Percentiles rank a stretch among this genome's conserved stretches.
Conservation (phyloP, 2,329 filamentous ascomycete genomes). For the Claviceps arundinis region DNA sequence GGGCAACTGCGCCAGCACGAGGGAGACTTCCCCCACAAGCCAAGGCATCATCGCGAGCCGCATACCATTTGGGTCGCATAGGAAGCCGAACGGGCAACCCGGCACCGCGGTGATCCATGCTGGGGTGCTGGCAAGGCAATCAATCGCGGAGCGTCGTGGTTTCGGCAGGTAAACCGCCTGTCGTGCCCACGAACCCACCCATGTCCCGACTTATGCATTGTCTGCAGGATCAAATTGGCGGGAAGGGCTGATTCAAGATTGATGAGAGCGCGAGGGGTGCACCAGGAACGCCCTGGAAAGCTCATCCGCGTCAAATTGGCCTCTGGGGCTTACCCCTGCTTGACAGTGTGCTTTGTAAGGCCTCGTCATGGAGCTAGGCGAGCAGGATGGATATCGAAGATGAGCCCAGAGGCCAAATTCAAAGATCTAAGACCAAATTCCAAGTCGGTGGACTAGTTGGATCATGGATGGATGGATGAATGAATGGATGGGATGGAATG, state of each 20-base stretch:
- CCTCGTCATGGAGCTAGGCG: not conserved
- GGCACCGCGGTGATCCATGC: constrained; percentile 7
- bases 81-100: constrained; percentile 16
- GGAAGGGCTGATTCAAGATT: constrained; percentile 1
- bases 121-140: constrained; percentile 10
- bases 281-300: too few relatives aligned
- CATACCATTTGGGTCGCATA: constrained; percentile 39
- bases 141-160: not conserved
- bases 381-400: not conserved
- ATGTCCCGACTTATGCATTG: not conserved
- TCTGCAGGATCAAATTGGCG: constrained; percentile 1
- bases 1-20: not conserved
- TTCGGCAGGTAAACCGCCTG: not conserved
- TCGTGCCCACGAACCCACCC: not conserved
- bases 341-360: not conserved
- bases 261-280: not conserved
- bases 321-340: not conserved
- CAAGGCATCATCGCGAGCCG: constrained; percentile 7
- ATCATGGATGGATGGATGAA: not conserved
- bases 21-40: not conserved
- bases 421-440: not conserved
- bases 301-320: not conserved
- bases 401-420: not conserved
- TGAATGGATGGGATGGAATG: not conserved
- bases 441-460: not conserved